Evolutionary conservation across 2,329 filamentous ascomycete species (phyloP).

Genomic region (Arthrobotrys entomopaga): DNA sequence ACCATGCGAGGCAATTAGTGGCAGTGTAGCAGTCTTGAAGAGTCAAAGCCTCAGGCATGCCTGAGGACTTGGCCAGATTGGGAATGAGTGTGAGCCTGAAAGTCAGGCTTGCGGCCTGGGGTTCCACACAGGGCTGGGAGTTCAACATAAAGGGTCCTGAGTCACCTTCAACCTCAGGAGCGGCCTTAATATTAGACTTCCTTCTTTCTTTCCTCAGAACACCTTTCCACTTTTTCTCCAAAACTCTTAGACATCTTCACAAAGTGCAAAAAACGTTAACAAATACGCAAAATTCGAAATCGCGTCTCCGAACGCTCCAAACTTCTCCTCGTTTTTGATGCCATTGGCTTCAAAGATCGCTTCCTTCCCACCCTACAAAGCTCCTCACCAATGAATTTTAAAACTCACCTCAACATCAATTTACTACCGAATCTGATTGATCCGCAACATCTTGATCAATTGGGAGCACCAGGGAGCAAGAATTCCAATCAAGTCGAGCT

Average conservation of each 20-base stretch:
- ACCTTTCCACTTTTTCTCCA: background rate
- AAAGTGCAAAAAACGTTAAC: constrained; percentile 32
- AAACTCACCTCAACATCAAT: background rate
- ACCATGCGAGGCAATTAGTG: constrained; percentile 28
- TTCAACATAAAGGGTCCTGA: constrained; percentile 38
- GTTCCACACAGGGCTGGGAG: constrained; percentile 1
- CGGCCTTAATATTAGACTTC: constrained; percentile 12
- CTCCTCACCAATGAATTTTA: too few relatives aligned
- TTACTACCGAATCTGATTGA: background rate
- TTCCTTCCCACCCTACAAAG: too few relatives aligned
- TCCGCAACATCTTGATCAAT: too few relatives aligned
- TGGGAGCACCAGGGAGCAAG: too few relatives aligned
- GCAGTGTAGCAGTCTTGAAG: constrained; percentile 17
- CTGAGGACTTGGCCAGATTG: constrained; percentile 21
- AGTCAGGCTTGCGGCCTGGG: constrained; percentile 36
- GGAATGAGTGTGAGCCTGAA: constrained; percentile 32
- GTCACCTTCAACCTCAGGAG: constrained; percentile 26
- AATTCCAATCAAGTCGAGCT: too few relatives aligned
- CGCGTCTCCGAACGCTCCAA: too few relatives aligned
- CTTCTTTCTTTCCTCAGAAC: constrained; percentile 8
- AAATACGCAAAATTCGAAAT: too few relatives aligned
- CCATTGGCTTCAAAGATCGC: background rate
- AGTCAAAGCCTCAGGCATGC: constrained; percentile 54
- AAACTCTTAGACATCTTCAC: background rate
- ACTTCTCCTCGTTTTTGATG: background rate